Conservation (phyloP, 1,284 basidiomycete genomes). For the Fomitiporia mediterranea region DNA sequence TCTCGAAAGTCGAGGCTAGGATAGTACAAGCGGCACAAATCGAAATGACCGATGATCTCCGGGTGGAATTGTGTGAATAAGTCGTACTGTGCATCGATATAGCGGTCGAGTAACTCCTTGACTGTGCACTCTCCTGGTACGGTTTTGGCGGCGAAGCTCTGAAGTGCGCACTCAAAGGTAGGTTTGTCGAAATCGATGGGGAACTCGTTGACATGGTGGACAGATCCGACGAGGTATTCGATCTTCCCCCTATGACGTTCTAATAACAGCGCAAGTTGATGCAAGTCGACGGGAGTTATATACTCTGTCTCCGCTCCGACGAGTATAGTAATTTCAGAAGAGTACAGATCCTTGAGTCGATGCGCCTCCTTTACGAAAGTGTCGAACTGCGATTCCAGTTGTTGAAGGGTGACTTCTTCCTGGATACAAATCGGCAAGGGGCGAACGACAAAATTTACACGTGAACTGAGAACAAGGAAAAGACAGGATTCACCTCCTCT, state of each 20-base stretch:
- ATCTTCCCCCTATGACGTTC: conserved; percentile 45
- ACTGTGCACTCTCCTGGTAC: conserved; percentile 26
- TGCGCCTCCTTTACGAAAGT: conserved; percentile 74
- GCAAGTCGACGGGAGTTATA: conserved; percentile 68
- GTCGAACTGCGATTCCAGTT: conserved; percentile 57
- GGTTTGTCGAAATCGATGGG: conserved; percentile 90
- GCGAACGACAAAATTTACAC: background rate
- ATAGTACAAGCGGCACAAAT: conserved; percentile 80
- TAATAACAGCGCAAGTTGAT: conserved; percentile 49
- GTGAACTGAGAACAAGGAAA: background rate
- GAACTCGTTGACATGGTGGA: conserved; percentile 86
- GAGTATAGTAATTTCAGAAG: conserved; percentile 66
- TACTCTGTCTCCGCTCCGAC: conserved; percentile 94
- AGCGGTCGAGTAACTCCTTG: conserved; percentile 56
- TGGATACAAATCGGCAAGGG: conserved; percentile 27
- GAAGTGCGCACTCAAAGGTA: conserved; percentile 63
- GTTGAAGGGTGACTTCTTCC: conserved; percentile 44
- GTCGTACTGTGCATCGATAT: conserved; percentile 80
- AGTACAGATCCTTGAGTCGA: conserved; percentile 59
- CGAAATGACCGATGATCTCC: conserved; percentile 91
- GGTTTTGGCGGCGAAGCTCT: conserved; percentile 33
- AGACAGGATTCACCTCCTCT: conserved; percentile 71
- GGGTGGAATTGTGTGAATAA: conserved; percentile 71
- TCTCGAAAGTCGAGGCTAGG: conserved; percentile 52
- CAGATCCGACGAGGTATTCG: conserved; percentile 89